Conservation (phyloP, 2,329 filamentous ascomycete genomes). For the Diaporthe velutina region DNA sequence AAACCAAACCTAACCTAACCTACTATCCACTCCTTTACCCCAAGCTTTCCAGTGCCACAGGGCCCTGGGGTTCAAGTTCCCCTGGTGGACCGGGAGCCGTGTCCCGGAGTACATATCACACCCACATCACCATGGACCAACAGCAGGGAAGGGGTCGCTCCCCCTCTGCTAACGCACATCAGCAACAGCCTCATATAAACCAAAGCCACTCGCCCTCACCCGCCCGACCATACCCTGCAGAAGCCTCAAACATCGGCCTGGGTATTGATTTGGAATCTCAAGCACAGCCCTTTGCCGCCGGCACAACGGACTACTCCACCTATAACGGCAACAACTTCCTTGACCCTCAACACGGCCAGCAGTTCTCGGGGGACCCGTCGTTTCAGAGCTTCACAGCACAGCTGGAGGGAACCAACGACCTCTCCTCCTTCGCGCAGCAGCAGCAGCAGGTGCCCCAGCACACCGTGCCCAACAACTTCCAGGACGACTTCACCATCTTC, state of each 20-base stretch:
- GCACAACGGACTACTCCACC: constrained; percentile 59
- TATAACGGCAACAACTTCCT: constrained; percentile 61
- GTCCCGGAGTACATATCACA: constrained; percentile 47
- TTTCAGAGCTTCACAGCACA: constrained; percentile 60
- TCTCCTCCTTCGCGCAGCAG: constrained; percentile 57
- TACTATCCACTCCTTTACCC: constrained; percentile 15
- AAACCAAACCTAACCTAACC: not conserved
- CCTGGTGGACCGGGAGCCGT: constrained; percentile 32
- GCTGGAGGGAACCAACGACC: constrained; percentile 53
- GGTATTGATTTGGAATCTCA: constrained; percentile 71
- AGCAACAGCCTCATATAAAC: constrained; percentile 73
- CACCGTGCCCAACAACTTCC: constrained; percentile 64
- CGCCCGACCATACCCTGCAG: constrained; percentile 62
- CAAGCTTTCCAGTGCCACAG: constrained; percentile 22
- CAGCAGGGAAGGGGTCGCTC: constrained; percentile 70
- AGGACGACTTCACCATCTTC: constrained; percentile 72
- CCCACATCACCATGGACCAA: constrained; percentile 62
- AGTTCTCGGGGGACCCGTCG: constrained; percentile 56
- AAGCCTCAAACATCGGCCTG: constrained; percentile 60
- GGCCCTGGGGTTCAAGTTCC: constrained; percentile 28
- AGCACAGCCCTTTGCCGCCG: constrained; percentile 55
- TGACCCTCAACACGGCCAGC: constrained; percentile 60
- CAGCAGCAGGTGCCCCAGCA: constrained; percentile 60
- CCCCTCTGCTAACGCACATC: constrained; percentile 69
- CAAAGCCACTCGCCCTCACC: constrained; percentile 69